Evolutionary conservation across 2,329 filamentous ascomycete genomes (phyloP), one percentile per base, ranked within the genome.

Genomic region (Colletotrichum gloeosporioides): DNA sequence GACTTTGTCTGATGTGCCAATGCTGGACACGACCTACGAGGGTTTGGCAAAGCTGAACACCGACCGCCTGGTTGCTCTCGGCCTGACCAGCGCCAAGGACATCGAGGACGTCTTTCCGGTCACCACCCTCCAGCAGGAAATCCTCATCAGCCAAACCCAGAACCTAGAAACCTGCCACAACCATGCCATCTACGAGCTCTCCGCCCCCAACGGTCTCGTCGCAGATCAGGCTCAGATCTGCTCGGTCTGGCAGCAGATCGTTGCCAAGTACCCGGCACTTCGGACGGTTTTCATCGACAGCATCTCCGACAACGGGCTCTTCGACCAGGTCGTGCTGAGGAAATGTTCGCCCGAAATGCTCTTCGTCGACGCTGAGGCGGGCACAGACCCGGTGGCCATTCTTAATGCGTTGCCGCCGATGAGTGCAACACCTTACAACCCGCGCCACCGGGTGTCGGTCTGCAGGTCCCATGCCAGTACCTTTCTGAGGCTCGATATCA

Each of bases 221-320:
- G 82, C 89, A 8, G 88, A 90, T 57, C 83, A 85, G 10, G 82
- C 84, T 1, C 85, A 84, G 12, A 84, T 91, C 7, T 90, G 89
- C 77, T 82, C 83, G 29, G 88, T 88, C 1, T 91, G 89, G 89
- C 84, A 89, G 73, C 84, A 85, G 36, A 86, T 90, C 1, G 86
- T 88, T 0, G 80, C 84, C n/a, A 84, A 84, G 64, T 87, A 90
- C 64, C 80, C 86, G 0, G 84, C 88, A 3, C 78, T 91, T 55
- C 81, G 89, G 55, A 90, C 89, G 4, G 83, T 90, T 22, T 91
- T 91, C 73, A 87, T 87, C 59, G 88, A 89, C 62, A 89, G 88
- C 39, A 83, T 89, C 15, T 87, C 88, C 13, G 84, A 87, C 49
- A 84, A 87, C 8, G 87, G 88, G 0, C 81, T 90, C 0, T 90